Percentiles rank a stretch among this genome's conserved stretches.
These are phyloP conservation scores for Pterulicium gracile DNA, from an alignment of 1,284 basidiomycete genomes.

Conservation along the genomic window DNA sequence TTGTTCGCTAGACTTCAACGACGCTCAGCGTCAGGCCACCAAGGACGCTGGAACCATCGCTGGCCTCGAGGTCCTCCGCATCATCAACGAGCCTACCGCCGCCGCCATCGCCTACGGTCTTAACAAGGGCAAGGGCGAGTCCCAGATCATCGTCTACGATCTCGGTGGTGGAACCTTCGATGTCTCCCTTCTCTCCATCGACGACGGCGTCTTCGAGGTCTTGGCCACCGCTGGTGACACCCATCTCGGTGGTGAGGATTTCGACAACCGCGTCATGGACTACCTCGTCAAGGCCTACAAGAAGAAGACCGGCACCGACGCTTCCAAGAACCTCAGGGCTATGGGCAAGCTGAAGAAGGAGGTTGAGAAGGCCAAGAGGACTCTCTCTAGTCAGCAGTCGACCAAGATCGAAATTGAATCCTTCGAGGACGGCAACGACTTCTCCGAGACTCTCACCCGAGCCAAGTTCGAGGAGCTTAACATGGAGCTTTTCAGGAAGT, in stretches of 20 bases:
- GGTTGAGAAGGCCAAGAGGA: slow-evolving; percentile 98
- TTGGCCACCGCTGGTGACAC: slow-evolving; percentile 97
- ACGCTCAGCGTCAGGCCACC: slow-evolving; percentile 97
- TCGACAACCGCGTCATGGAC: slow-evolving; percentile 94
- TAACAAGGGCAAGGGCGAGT: slow-evolving; percentile 90
- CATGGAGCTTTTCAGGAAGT: slow-evolving; percentile 98
- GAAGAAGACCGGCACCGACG: slow-evolving; percentile 90
- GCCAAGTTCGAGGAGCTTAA: slow-evolving; percentile 99
- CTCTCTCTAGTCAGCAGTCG: slow-evolving; percentile 85
- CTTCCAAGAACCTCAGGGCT: slow-evolving; percentile 78
- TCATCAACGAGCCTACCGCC: slow-evolving; percentile 98
- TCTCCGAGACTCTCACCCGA: slow-evolving; percentile 92
- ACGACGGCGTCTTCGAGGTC: slow-evolving; percentile 98
- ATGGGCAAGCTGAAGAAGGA: slow-evolving; percentile 97
- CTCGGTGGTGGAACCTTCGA: slow-evolving; percentile 98
- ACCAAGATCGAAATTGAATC: slow-evolving; percentile 85
- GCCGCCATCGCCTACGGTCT: slow-evolving; percentile 98
- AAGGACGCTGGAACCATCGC: slow-evolving; percentile 98
- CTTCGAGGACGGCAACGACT: slow-evolving; percentile 95
- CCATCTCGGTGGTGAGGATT: slow-evolving; percentile 98
- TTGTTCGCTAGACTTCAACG: slow-evolving; percentile 73
- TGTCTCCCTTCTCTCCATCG: slow-evolving; percentile 95
- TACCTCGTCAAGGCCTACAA: slow-evolving; percentile 91
- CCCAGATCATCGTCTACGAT: slow-evolving; percentile 97
- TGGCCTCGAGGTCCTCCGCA: slow-evolving; percentile 91